Percentiles rank a stretch among this genome's conserved stretches.
Evolutionary conservation across 1,284 basidiomycete genomes (phyloP).

Genomic region (Cyathus pygmaeus): DNA sequence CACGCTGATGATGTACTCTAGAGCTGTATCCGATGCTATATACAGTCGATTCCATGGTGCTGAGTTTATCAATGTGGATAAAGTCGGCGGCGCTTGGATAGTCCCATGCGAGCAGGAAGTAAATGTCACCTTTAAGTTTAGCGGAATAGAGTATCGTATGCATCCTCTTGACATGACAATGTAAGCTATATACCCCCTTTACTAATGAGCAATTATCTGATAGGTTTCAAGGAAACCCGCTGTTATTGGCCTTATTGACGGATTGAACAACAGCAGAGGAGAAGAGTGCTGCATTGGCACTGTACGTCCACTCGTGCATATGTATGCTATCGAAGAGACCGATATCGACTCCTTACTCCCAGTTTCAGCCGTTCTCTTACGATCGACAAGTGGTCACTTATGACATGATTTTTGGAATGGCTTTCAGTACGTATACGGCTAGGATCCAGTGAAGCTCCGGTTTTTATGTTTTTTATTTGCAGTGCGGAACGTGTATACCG

Average conservation of each 20-base stretch:
- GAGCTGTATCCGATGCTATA: slow-evolving; percentile 63
- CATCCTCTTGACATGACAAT: slow-evolving; percentile 70
- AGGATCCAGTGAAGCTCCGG: slow-evolving; percentile 3
- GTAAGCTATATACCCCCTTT: slow-evolving; percentile 21
- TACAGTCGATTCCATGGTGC: slow-evolving; percentile 64
- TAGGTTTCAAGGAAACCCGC: slow-evolving; percentile 37
- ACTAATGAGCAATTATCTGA: slow-evolving; percentile 16
- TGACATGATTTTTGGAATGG: slow-evolving; percentile 64
- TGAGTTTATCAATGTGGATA: slow-evolving; percentile 53
- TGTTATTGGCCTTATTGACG: slow-evolving; percentile 35
- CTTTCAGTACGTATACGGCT: slow-evolving; percentile 54
- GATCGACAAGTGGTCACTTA: slow-evolving; percentile 48
- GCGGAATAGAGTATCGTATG: slow-evolving; percentile 61
- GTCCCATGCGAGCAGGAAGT: slow-evolving; percentile 69
- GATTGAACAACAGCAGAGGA: slow-evolving; percentile 44
- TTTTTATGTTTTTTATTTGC: not conserved
- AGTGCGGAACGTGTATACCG: slow-evolving; percentile 67
- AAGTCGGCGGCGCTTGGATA: slow-evolving; percentile 61
- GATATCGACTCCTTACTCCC: slow-evolving; percentile 5
- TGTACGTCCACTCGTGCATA: slow-evolving; percentile 40
- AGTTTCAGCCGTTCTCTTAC: slow-evolving; percentile 63
- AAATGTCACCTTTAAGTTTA: slow-evolving; percentile 69
- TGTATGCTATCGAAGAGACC: slow-evolving; percentile 1
- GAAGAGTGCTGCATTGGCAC: slow-evolving; percentile 56
- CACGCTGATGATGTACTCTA: slow-evolving; percentile 26